These are phyloP conservation scores for Cryptococcus depauperatus DNA, from an alignment of 1,284 basidiomycete genomes.

Conservation along the genomic window DNA sequence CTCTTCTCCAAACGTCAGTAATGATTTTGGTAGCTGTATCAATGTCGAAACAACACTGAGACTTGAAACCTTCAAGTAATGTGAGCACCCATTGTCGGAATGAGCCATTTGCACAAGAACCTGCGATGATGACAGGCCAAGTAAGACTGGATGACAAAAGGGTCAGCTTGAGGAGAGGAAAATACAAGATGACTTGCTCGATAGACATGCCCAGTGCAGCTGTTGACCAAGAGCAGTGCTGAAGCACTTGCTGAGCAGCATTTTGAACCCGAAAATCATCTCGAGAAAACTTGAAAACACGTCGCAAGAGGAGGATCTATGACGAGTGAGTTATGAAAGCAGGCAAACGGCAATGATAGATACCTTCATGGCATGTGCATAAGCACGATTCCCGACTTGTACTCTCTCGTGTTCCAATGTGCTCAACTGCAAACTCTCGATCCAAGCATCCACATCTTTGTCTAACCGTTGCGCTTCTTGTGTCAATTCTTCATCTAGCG, in stretches of 20 bases:
- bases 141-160: constrained; percentile 37
- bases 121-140: constrained; percentile 49
- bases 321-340: neutral
- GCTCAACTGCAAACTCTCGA: constrained; percentile 32
- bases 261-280: constrained; percentile 45
- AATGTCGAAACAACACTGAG: constrained; percentile 50
- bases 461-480: constrained; percentile 35
- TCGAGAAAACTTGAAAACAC: constrained; percentile 46
- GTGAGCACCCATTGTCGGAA: constrained; percentile 46
- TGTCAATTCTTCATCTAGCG: constrained; percentile 12
- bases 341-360: neutral
- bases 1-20: constrained; percentile 45
- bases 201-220: constrained; percentile 43
- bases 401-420: constrained; percentile 44
- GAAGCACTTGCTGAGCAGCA: constrained; percentile 36
- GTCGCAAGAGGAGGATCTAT: constrained; percentile 49
- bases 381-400: constrained; percentile 44
- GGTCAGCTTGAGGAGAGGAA: constrained; percentile 2
- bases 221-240: constrained; percentile 38
- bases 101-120: constrained; percentile 45
- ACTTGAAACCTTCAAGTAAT: constrained; percentile 49
- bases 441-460: constrained; percentile 42
- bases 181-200: constrained; percentile 24
- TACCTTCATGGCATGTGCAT: constrained; percentile 46
- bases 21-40: constrained; percentile 50